These are phyloP conservation scores for Endocalyx cinctus DNA, from an alignment of 2,329 filamentous ascomycete species.

Conservation along the genomic window DNA sequence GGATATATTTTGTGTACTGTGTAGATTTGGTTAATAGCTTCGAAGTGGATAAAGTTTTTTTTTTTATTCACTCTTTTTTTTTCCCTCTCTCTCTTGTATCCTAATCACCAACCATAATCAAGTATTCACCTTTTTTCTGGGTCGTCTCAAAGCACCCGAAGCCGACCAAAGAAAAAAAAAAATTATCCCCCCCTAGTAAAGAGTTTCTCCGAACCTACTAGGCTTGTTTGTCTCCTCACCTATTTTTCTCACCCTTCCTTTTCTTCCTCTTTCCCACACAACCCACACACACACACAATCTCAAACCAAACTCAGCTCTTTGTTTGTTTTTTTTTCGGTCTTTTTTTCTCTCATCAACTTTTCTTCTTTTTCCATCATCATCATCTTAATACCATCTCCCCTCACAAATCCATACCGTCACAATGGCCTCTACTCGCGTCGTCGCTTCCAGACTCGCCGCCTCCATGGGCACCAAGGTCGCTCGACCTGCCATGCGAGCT, in stretches of 20 bases:
- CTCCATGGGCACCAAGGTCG: slow-evolving; percentile 73
- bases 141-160: too few relatives aligned
- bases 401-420: slow-evolving; percentile 51
- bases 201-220: too few relatives aligned
- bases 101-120: too few relatives aligned
- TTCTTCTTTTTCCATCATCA: slow-evolving; percentile 34
- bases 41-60: too few relatives aligned
- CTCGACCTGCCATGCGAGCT: slow-evolving; percentile 68
- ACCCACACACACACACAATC: slow-evolving; percentile 19
- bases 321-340: slow-evolving; percentile 16
- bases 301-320: slow-evolving; percentile 24
- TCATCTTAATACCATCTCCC: slow-evolving; percentile 45
- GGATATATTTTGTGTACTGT: too few relatives aligned
- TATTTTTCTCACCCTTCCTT: slow-evolving; percentile 24
- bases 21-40: too few relatives aligned
- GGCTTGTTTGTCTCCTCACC: slow-evolving; percentile 15
- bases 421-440: slow-evolving; percentile 77
- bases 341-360: slow-evolving; percentile 32
- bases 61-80: too few relatives aligned
- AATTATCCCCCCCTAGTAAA: too few relatives aligned
- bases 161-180: too few relatives aligned
- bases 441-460: slow-evolving; percentile 73
- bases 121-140: too few relatives aligned
- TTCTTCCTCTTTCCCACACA: slow-evolving; percentile 23
- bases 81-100: too few relatives aligned